Percentiles rank a stretch among this genome's conserved stretches.
Evolutionary conservation across 768 basidiomycete genomes (phyloP).

Genomic region (Boletus subparvulus): DNA sequence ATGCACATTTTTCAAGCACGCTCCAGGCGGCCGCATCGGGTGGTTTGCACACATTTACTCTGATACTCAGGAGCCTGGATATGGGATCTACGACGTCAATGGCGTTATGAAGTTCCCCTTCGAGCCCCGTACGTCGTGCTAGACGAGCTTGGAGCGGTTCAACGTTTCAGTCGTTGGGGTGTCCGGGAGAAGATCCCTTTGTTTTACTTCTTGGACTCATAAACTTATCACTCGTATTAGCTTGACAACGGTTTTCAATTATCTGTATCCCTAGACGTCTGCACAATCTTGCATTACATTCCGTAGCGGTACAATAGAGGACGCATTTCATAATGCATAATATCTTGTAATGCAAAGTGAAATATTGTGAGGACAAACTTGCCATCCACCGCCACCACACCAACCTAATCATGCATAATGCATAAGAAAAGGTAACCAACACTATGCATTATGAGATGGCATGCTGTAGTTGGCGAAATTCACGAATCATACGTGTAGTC

Average conservation of each 20-base stretch:
- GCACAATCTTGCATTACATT: background rate
- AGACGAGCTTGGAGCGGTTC: background rate
- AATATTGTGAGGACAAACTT: too few relatives aligned
- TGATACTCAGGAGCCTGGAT: constrained; percentile 63
- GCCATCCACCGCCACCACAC: too few relatives aligned
- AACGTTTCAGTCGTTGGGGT: background rate
- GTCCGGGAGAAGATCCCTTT: background rate
- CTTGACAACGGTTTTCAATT: background rate
- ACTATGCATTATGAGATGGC: too few relatives aligned
- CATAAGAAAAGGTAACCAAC: too few relatives aligned
- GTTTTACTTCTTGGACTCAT: background rate
- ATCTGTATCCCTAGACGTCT: constrained; percentile 6
- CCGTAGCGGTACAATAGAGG: too few relatives aligned
- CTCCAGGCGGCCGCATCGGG: constrained; percentile 61
- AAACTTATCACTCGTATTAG: background rate
- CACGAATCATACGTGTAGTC: background rate
- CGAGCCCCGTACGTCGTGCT: constrained; percentile 62
- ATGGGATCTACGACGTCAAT: constrained; percentile 58
- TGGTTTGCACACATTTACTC: constrained; percentile 85
- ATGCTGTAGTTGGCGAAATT: background rate
- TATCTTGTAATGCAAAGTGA: too few relatives aligned
- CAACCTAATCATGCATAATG: too few relatives aligned
- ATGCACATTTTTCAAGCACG: constrained; percentile 60
- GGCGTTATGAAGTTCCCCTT: constrained; percentile 63
- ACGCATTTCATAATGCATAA: too few relatives aligned